Evolutionary conservation across 306 rosid species (phyloP).

Genomic region (Cucumis hystrix): DNA sequence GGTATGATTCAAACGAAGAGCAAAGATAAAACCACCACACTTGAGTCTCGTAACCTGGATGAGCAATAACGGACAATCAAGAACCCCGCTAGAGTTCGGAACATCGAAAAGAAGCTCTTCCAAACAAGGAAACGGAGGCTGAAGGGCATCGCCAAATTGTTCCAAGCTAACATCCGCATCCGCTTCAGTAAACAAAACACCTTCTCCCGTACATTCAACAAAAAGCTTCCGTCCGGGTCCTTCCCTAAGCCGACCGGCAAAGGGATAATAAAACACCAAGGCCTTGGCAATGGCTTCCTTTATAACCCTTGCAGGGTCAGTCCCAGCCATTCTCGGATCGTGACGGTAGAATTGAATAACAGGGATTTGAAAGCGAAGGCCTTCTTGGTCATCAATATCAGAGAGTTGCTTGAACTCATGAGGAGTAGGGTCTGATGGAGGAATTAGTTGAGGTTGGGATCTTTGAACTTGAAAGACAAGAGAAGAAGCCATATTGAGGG

Average conservation of each 20-base stretch:
- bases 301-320: constrained; percentile 1
- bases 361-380: neutral
- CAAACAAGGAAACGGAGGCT: constrained; percentile 9
- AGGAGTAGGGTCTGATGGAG: constrained; percentile 13
- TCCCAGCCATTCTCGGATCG: neutral
- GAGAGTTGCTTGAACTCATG: constrained; percentile 15
- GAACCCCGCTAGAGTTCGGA: neutral
- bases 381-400: constrained; percentile 21
- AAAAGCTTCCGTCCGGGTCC: constrained; percentile 5
- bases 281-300: constrained; percentile 12
- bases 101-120: constrained; percentile 15
- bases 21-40: constrained; percentile 27
- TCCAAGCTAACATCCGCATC: constrained; percentile 4
- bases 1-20: constrained; percentile 22
- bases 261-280: constrained; percentile 21
- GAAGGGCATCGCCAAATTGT: constrained; percentile 7
- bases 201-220: constrained; percentile 21
- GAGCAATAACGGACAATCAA: constrained; percentile 6
- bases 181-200: constrained; percentile 15
- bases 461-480: constrained; percentile 1
- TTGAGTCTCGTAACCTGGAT: constrained; percentile 15
- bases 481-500: neutral
- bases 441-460: constrained; percentile 1
- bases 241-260: constrained; percentile 23
- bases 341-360: constrained; percentile 1